Conservation (phyloP, 116 monocot species). For the Papilionanthe hybrid region DNA sequence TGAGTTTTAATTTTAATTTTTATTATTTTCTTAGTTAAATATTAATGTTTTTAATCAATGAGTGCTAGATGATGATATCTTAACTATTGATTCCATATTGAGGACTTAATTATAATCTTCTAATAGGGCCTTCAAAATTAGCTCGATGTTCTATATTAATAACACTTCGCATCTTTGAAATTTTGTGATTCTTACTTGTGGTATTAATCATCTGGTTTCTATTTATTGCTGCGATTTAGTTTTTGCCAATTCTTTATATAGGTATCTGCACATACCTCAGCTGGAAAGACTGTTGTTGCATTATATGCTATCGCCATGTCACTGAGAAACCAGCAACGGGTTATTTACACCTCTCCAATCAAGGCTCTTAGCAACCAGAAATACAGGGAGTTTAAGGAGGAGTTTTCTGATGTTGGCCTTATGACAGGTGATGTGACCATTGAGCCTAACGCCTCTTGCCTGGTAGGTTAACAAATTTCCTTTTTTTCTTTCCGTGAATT, state of each 20-base stretch:
- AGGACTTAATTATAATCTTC: too few species aligned
- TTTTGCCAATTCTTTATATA: slow-evolving; percentile 14
- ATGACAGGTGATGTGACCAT: slow-evolving; percentile 99
- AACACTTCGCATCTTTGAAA: not conserved
- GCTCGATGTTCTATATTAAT: too few species aligned
- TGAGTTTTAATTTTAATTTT: too few species aligned
- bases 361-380: slow-evolving; percentile 98
- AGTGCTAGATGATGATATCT: too few species aligned
- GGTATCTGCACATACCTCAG: slow-evolving; percentile 98
- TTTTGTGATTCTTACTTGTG: not conserved
- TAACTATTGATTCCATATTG: too few species aligned
- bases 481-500: not conserved
- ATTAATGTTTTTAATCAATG: too few species aligned
- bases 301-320: slow-evolving; percentile 95
- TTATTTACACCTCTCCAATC: slow-evolving; percentile 96
- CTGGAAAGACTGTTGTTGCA: slow-evolving; percentile 95
- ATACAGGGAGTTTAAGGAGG: slow-evolving; percentile 95
- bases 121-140: too few species aligned
- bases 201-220: not conserved
- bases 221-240: not conserved
- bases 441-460: slow-evolving; percentile 91
- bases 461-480: slow-evolving; percentile 38
- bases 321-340: slow-evolving; percentile 72
- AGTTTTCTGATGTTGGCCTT: slow-evolving; percentile 89
- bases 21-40: too few species aligned